These are phyloP conservation scores for Auriscalpium vulgare DNA, from an alignment of 768 basidiomycete genomes.

Conservation along the genomic window DNA sequence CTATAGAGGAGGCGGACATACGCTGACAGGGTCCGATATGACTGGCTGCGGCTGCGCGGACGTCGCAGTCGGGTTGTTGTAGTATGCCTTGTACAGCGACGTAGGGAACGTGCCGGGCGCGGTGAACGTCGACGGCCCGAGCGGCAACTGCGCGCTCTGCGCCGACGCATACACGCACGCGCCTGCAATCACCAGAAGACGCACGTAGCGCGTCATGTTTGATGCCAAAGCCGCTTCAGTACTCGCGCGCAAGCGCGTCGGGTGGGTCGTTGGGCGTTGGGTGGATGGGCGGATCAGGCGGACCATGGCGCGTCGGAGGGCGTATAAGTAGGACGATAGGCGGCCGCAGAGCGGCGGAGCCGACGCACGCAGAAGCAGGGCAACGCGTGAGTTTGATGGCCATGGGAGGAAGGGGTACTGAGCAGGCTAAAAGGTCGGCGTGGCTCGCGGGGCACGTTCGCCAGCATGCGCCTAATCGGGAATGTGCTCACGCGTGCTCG, in stretches of 20 bases:
- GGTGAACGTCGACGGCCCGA: conserved; percentile 42
- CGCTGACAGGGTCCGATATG: conserved; percentile 63
- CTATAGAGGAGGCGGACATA: conserved; percentile 18
- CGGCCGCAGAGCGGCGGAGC: neutral
- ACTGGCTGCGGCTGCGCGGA: conserved; percentile 70
- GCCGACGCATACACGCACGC: neutral
- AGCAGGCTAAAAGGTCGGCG: neutral
- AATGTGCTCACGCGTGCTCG: neutral
- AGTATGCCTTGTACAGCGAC: conserved; percentile 54
- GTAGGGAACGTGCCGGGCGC: conserved; percentile 61
- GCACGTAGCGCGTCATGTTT: too few species aligned
- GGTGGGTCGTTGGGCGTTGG: too few species aligned
- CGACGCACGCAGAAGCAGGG: neutral
- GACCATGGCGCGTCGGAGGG: neutral
- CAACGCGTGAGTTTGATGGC: neutral
- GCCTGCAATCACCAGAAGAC: too few species aligned
- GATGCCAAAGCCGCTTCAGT: too few species aligned
- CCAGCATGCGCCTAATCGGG: neutral
- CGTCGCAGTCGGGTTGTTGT: conserved; percentile 67
- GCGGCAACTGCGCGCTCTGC: conserved; percentile 2
- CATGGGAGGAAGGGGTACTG: neutral
- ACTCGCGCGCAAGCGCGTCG: too few species aligned
- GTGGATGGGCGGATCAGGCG: neutral
- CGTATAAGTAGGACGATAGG: neutral
- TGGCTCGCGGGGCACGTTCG: neutral